These are phyloP conservation scores for Cyclocybe aegerita DNA, from an alignment of 768 basidiomycete species.

Conservation along the genomic window DNA sequence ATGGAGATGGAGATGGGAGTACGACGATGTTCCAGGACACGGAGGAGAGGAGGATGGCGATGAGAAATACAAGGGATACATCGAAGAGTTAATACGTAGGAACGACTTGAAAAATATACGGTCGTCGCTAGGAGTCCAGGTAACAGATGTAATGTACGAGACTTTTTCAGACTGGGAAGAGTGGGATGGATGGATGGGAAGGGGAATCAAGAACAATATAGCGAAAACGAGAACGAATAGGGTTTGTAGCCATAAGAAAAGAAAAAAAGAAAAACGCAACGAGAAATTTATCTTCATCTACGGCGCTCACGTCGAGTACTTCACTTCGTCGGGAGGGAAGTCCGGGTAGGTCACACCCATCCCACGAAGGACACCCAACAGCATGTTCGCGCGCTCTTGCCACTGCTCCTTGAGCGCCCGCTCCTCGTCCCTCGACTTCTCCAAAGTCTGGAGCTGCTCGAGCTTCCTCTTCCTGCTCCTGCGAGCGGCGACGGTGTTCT, in stretches of 20 bases:
- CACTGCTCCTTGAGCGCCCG: constrained; percentile 60
- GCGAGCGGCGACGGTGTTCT: constrained; percentile 86
- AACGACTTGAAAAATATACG: constrained; percentile 23
- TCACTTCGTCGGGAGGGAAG: constrained; percentile 41
- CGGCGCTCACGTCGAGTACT: constrained; percentile 38
- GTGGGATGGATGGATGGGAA: neutral
- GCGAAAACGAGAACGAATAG: constrained; percentile 19
- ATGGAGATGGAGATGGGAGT: constrained; percentile 25
- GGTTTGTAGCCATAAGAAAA: constrained; percentile 8
- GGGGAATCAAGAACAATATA: neutral
- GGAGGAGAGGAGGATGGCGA: constrained; percentile 40
- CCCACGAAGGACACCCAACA: constrained; percentile 50
- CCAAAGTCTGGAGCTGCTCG: constrained; percentile 67
- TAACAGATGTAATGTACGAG: constrained; percentile 7
- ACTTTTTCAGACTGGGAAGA: constrained; percentile 10
- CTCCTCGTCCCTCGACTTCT: constrained; percentile 51
- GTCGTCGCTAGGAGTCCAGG: constrained; percentile 18
- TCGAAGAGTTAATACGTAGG: constrained; percentile 17
- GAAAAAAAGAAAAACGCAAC: constrained; percentile 5
- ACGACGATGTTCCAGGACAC: constrained; percentile 46
- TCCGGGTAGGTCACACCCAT: constrained; percentile 57
- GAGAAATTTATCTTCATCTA: neutral
- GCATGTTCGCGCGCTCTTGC: constrained; percentile 51
- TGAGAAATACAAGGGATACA: constrained; percentile 20
- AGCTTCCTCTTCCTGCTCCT: constrained; percentile 78